These are phyloP conservation scores for Westerdykella sp. DNA, from an alignment of 2,329 filamentous ascomycete species.

Conservation along the genomic window DNA sequence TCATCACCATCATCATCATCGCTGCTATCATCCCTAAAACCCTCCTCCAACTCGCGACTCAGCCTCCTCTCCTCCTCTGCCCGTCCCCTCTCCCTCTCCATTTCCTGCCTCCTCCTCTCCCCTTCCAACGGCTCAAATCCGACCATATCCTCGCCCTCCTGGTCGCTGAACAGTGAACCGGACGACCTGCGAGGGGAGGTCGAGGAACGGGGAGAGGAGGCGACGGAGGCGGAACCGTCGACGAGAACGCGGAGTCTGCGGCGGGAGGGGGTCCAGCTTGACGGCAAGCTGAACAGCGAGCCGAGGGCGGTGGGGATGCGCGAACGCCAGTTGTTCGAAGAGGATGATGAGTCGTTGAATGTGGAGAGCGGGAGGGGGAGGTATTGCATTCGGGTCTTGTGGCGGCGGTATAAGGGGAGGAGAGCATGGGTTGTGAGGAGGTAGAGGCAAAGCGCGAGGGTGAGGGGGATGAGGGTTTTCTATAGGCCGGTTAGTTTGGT, in stretches of 20 bases:
- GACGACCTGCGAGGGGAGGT: conserved; percentile 13
- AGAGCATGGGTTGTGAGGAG: conserved; percentile 37
- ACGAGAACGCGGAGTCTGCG: conserved; percentile 16
- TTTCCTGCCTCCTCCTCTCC: conserved; percentile 34
- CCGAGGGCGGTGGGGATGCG: conserved; percentile 33
- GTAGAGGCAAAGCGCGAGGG: conserved; percentile 41
- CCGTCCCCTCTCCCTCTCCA: conserved; percentile 33
- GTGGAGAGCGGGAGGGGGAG: conserved; percentile 35
- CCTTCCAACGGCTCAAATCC: conserved; percentile 39
- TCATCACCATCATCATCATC: conserved; percentile 40
- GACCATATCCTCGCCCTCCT: conserved; percentile 44
- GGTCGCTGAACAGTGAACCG: conserved; percentile 39
- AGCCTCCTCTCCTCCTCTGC: conserved; percentile 54
- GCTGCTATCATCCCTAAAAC: conserved; percentile 67
- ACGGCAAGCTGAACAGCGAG: conserved; percentile 27
- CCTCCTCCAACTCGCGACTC: conserved; percentile 72
- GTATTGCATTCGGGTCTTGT: conserved; percentile 43
- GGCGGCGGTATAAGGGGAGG: conserved; percentile 41
- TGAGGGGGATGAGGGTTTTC: conserved; percentile 42
- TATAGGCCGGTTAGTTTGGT: conserved; percentile 13
- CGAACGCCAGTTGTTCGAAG: conserved; percentile 23
- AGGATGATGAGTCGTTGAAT: conserved; percentile 1
- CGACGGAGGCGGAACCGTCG: conserved; percentile 17
- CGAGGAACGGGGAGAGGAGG: no score
- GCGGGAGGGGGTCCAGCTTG: conserved; percentile 18